These are phyloP conservation scores for Colletotrichum liriopes DNA, from an alignment of 2,329 filamentous ascomycete genomes.

Conservation along the genomic window DNA sequence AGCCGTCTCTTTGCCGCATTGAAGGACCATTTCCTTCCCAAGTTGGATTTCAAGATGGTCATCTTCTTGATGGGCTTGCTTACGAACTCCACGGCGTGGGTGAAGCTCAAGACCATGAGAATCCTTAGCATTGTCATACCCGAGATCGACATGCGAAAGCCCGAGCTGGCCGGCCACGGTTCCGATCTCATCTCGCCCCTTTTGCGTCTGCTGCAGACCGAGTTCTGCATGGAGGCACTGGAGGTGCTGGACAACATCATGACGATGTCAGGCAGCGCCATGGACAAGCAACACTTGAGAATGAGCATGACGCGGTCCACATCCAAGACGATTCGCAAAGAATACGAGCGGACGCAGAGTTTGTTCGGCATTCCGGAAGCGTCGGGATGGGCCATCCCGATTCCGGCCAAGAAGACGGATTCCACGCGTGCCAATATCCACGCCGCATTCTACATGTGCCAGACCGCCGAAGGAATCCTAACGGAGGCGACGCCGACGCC, in stretches of 20 bases:
- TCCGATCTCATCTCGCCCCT: conserved; percentile 96
- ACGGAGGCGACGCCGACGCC: conserved; percentile 79
- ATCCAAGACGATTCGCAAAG: conserved; percentile 88
- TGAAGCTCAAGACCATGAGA: conserved; percentile 94
- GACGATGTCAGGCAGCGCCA: conserved; percentile 90
- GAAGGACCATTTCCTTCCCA: conserved; percentile 83
- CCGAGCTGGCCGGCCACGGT: conserved; percentile 90
- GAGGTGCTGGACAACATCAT: conserved; percentile 96
- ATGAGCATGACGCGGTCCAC: conserved; percentile 98
- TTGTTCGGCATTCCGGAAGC: conserved; percentile 97
- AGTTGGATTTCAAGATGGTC: conserved; percentile 86
- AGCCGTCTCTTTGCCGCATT: conserved; percentile 81
- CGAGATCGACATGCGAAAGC: conserved; percentile 92
- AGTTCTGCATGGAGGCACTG: conserved; percentile 93
- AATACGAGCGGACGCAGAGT: conserved; percentile 94
- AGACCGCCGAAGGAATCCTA: conserved; percentile 73
- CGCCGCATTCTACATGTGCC: conserved; percentile 95
- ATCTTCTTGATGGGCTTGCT: conserved; percentile 93
- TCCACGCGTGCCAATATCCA: conserved; percentile 93
- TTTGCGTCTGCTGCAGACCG: conserved; percentile 89
- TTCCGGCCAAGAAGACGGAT: conserved; percentile 90
- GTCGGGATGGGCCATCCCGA: conserved; percentile 95
- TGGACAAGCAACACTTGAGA: conserved; percentile 93
- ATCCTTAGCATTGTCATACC: conserved; percentile 89
- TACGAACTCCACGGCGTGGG: conserved; percentile 90